A percentile compares a stretch with the other conserved stretches of the same genome.
Evolutionary conservation across 331 rosid genomes (phyloP).

Genomic region (Erythrophleum ivorense): DNA sequence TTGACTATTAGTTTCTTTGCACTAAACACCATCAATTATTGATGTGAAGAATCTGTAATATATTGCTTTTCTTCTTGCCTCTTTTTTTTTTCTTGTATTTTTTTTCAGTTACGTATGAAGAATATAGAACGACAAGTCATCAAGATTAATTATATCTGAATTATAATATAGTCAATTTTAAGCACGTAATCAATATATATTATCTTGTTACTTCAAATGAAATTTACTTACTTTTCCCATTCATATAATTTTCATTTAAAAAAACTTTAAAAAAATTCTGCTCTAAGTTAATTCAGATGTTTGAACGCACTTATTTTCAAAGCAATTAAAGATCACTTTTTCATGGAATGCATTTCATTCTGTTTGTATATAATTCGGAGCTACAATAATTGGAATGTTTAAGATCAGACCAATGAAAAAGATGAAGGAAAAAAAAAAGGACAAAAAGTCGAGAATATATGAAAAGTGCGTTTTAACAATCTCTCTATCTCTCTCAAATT

Average conservation of each 20-base stretch:
- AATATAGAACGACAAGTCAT: not conserved
- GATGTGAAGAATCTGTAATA: not conserved
- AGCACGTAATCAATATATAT: not conserved
- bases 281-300: not conserved
- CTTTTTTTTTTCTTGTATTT: too few species aligned
- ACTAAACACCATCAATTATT: slow-evolving; percentile 6
- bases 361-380: not conserved
- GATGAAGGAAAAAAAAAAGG: not conserved
- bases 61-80: not conserved
- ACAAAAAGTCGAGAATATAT: slow-evolving; percentile 20
- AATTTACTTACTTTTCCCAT: not conserved
- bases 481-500: slow-evolving; percentile 1
- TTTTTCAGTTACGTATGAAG: not conserved
- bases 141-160: not conserved
- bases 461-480: slow-evolving; percentile 37
- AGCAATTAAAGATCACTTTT: not conserved
- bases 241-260: too few species aligned
- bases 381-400: slow-evolving; percentile 33
- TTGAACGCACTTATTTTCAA: slow-evolving; percentile 23
- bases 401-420: slow-evolving; percentile 20
- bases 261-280: not conserved
- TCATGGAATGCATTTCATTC: not conserved
- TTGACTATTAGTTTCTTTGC: slow-evolving; percentile 1
- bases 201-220: not conserved
- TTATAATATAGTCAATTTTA: not conserved